A percentile compares a stretch with the other conserved stretches of the same genome.
Conservation (phyloP, 75 land plant genomes). For the Picea sitchensis region DNA sequence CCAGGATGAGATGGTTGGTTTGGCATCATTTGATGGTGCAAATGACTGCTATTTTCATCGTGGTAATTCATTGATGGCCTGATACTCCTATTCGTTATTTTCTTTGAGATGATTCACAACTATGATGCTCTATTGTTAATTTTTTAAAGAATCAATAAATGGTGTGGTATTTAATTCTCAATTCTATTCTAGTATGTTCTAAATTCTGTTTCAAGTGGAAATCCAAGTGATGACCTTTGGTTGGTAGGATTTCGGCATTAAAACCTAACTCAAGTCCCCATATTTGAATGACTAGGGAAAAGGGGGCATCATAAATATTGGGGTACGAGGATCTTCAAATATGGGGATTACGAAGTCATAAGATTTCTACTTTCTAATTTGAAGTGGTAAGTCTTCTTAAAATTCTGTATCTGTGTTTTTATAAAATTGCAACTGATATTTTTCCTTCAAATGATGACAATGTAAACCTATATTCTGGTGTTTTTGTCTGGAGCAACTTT, state of each 20-base stretch:
- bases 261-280: neutral
- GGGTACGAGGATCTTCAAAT: constrained; percentile 97
- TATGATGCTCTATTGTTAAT: neutral
- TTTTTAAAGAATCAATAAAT: constrained; percentile 1
- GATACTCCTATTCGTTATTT: neutral
- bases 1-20: constrained; percentile 82
- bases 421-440: neutral
- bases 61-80: constrained; percentile 36
- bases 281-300: constrained; percentile 56
- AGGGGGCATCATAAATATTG: constrained; percentile 92
- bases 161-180: neutral
- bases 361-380: constrained; percentile 90
- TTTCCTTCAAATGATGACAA: neutral
- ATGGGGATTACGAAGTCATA: constrained; percentile 83
- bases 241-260: neutral
- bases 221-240: neutral
- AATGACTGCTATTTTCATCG: constrained; percentile 97
- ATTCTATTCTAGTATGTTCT: neutral
- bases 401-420: neutral
- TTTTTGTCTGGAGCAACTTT: neutral
- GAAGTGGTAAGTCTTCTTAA: constrained; percentile 59
- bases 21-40: constrained; percentile 93
- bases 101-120: neutral
- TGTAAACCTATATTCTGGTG: neutral
- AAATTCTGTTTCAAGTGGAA: neutral